Evolutionary conservation across 2,329 filamentous ascomycete species (phyloP), one percentile per base, ranked within the genome.

Genomic region (Dactylellina drechsleri): DNA sequence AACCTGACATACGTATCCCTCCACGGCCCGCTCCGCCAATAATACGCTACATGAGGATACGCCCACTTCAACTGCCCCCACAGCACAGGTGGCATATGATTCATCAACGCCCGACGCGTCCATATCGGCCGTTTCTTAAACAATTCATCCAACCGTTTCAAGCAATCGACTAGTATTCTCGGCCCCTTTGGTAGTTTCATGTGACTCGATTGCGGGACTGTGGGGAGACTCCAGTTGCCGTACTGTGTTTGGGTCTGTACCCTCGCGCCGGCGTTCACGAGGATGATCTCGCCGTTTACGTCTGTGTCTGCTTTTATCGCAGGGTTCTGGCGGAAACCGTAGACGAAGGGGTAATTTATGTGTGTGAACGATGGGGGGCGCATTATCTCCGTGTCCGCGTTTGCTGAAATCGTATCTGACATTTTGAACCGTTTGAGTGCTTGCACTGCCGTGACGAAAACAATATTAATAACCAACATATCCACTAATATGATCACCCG

Each of bases 11-110:
- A 88, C 2, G 91, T 90, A 81, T 98, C 93, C 77, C 92, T 88
- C 91, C 92, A 99, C 0, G 95, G 93, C 0, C 95, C 95, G 20
- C 91, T 92, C 72, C 91, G 90, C 85, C 98, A 97, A 82, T 93
- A 92, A 83, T 97, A 99, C 7, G 91, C 93, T 3, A 92, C 89
- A 79, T 95, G 94, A 77, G 92, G 91, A 61, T 93, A 87, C 54
- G 91, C 91, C 80, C 90, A 87, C 79, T 92, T 91, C 74, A 97
- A 82, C 7, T 79, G 70, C 18, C 68, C 68, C 62, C 77, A 78
- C 2, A 77, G 49, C 86, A 82, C 70, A 86, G 86, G 81, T 85
- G 87, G 73, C 31, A 97, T 85, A 61, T 87, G 86, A 82, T 97
- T 97, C 78, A 90, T 86, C 13, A 97, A 85, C 1, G 90, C 91